Evolutionary conservation across 2,329 filamentous ascomycete genomes (phyloP).

Genomic region (Alternaria sp.): DNA sequence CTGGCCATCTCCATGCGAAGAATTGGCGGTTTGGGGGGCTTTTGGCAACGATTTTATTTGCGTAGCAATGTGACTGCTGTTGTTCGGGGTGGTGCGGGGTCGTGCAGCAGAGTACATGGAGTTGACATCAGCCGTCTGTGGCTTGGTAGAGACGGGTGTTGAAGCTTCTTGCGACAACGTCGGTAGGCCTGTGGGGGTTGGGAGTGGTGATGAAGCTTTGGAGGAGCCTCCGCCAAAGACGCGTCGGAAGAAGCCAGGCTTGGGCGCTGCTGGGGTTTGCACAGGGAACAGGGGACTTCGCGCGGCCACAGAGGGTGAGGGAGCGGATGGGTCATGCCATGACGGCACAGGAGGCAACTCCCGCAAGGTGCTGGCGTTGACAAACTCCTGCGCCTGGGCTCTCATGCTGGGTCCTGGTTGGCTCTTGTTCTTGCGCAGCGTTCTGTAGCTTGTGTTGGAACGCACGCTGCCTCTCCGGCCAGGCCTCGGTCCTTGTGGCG

Average conservation of each 20-base stretch:
- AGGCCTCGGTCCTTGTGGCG: constrained; percentile 51
- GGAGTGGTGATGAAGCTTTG: constrained; percentile 55
- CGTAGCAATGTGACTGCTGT: constrained; percentile 53
- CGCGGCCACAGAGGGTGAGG: constrained; percentile 61
- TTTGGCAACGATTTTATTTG: constrained; percentile 55
- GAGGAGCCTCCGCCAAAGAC: constrained; percentile 77
- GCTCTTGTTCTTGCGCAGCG: constrained; percentile 52
- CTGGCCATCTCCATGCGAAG: constrained; percentile 30
- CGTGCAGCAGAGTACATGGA: constrained; percentile 41
- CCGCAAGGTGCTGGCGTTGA: constrained; percentile 54
- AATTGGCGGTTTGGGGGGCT: constrained; percentile 33
- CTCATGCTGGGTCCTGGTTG: constrained; percentile 52
- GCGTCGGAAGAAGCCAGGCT: constrained; percentile 88
- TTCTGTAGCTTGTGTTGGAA: constrained; percentile 60
- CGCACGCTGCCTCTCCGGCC: constrained; percentile 66
- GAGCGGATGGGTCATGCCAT: constrained; percentile 57
- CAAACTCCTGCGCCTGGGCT: constrained; percentile 56
- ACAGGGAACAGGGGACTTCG: constrained; percentile 55
- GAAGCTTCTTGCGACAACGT: constrained; percentile 24
- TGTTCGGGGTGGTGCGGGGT: constrained; percentile 49
- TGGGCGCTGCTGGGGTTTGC: constrained; percentile 60
- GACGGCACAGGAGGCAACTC: constrained; percentile 54
- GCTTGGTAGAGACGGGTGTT: constrained; percentile 23
- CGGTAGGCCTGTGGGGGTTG: constrained; percentile 19
- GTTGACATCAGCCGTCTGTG: constrained; percentile 35